Evolutionary conservation across 306 rosid genomes (phyloP), one percentile per base, ranked within the genome.

Genomic region (Prunus mume): DNA sequence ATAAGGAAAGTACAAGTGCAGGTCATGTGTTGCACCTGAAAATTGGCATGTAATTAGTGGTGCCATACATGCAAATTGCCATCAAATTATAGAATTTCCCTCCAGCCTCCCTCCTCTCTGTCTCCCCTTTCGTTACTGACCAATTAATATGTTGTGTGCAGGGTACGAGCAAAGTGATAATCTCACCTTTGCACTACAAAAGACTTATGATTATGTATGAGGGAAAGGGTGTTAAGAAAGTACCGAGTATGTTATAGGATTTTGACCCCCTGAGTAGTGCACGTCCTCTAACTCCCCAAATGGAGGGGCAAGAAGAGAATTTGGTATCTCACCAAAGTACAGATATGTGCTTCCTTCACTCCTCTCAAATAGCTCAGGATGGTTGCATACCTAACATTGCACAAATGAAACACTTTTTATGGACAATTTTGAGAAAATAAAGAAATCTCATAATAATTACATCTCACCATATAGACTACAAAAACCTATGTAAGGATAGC

Each of bases 341-440:
- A 90, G 83, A 89, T 82, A 95, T 13, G 97, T 88, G 83, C 86
- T 91, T 86, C 99, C 99, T 86, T 95, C 99, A 64, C 88, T 90
- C 84, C 99, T 95, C 80, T 95, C 99, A 47, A 95, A 95, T 89
- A 92, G 83, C 81, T 95, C 99, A 22, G 99, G 99, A 85, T 95
- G 99, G 84, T 95, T 95, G 90, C 99, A 95, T 24, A 95, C 99
- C 99, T 95, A 79, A 45, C 88, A 88, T 65, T 55, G 75, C 75
- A 41, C 20, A 79, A 80, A 69, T 62, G 63, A 27, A 79, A 69
- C 14, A 75, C 76, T 79, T 75, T 67, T 73, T 64, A 79, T 18
- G 50, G 68, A 72, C 76, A 49, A 66, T 49, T 67, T 61, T 15
- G 34, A 60, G 11, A 17, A 41, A 73, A 38, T 54, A 34, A 49